Percentiles rank a stretch among this genome's conserved stretches.
Conservation (phyloP, 371 early-diverging fungal species). For the Syncephalastrum monosporum region DNA sequence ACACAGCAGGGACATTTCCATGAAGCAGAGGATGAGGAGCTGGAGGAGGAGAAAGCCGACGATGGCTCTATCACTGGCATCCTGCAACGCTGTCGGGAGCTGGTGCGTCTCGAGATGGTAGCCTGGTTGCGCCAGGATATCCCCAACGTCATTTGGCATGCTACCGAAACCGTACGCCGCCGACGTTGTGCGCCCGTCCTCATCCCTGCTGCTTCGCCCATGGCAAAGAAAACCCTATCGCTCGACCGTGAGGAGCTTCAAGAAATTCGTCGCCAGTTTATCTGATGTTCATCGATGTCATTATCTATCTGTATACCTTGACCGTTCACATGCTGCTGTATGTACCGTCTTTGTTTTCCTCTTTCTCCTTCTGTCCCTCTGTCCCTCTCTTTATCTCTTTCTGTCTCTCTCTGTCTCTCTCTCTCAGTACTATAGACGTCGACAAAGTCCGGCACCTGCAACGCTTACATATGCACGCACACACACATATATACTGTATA, state of each 20-base stretch:
- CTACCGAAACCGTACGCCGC: constrained; percentile 18
- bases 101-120: constrained; percentile 27
- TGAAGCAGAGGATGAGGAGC: background rate
- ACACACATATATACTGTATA: too few relatives aligned
- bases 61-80: constrained; percentile 16
- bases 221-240: constrained; percentile 13
- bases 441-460: background rate
- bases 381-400: background rate
- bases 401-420: background rate
- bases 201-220: background rate
- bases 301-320: too few relatives aligned
- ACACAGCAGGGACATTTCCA: background rate
- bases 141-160: constrained; percentile 22
- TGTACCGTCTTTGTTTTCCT: too few relatives aligned
- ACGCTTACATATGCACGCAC: constrained; percentile 2
- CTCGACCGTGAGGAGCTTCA: constrained; percentile 20
- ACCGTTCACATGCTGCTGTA: too few relatives aligned
- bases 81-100: constrained; percentile 16
- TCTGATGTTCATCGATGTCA: background rate
- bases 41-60: constrained; percentile 9
- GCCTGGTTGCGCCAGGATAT: constrained; percentile 27
- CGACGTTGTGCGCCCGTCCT: background rate
- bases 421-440: background rate
- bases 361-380: background rate
- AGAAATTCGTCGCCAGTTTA: constrained; percentile 17